Conservation (phyloP, 1,284 basidiomycete genomes). For the Ceratobasidium theobromae region DNA sequence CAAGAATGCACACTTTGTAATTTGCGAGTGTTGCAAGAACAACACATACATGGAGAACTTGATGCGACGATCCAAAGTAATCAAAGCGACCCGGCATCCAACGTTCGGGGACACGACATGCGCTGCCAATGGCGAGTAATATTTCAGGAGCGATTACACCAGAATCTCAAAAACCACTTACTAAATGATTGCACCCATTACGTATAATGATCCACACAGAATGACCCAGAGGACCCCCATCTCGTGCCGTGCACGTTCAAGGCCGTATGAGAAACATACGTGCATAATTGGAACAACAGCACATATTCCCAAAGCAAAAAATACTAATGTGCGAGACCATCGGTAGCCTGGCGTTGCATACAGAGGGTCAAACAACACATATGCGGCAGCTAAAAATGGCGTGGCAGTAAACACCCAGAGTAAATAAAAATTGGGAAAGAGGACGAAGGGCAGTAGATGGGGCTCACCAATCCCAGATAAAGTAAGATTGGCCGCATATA, state of each 20-base stretch:
- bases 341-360: conserved; percentile 77
- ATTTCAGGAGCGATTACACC: conserved; percentile 3
- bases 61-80: conserved; percentile 77
- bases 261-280: conserved; percentile 61
- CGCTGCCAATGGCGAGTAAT: conserved; percentile 50
- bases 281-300: conserved; percentile 74
- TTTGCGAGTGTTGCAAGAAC: conserved; percentile 76
- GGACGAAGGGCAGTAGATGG: conserved; percentile 35
- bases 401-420: conserved; percentile 31
- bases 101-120: conserved; percentile 80
- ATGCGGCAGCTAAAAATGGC: conserved; percentile 56
- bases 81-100: conserved; percentile 80
- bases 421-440: conserved; percentile 37
- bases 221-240: conserved; percentile 73
- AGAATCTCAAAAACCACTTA: conserved; percentile 54
- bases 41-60: conserved; percentile 84
- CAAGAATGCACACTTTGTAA: conserved; percentile 47
- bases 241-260: conserved; percentile 54
- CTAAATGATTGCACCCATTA: conserved; percentile 79
- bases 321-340: conserved; percentile 75
- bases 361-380: conserved; percentile 77
- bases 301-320: conserved; percentile 77
- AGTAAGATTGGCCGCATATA: conserved; percentile 59
- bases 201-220: conserved; percentile 68
- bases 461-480: conserved; percentile 61